Evolutionary conservation across 129 eudicot species (phyloP), one percentile per base, ranked within the genome.

Genomic region (Ambrosia trifida): DNA sequence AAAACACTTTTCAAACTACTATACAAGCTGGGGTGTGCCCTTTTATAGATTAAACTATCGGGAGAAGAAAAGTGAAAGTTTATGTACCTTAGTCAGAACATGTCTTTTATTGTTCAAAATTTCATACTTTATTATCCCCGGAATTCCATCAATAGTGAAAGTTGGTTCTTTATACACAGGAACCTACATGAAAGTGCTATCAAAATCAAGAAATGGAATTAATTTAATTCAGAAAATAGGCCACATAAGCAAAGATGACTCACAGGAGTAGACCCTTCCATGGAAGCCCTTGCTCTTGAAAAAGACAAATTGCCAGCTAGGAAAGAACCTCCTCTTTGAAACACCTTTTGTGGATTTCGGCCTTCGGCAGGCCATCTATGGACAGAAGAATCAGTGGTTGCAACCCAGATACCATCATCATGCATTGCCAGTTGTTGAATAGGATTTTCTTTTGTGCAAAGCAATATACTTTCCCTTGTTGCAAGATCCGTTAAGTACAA

Each of bases 291-390:
- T 66, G 97, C 99, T 72, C 97, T 84, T 66, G 99, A 89, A 85
- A 94, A 94, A 16, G 99, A 94, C 82, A 94, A 78, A 78, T 94
- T 94, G 41, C 99, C 99, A 74, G 99, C 99, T 83, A 94, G 74
- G 71, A 94, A 94, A 43, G 99, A 89, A 72, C 93, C 96, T 11
- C 99, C 99, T 84, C 84, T 82, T 72, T 94, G 93, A 41, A 89
- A 85, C 56, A 86, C 90, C 71, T 94, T 94, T 64, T 80, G 85
- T 69, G 99, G 99, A 72, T 84, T 84, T 60, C 36, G 89, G 38
- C 75, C 96, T 83, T 94, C 99, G 64, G 96, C 96, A 11, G 97
- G 96, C 97, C 99, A 94, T 82, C 81, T 90, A 69, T 90, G 87
- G 24, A 90, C 93, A 61, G 87, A 78, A 62, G 99, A 94, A 90